Conservation (phyloP, 805 yeast species). For the Ogataea neopini region DNA sequence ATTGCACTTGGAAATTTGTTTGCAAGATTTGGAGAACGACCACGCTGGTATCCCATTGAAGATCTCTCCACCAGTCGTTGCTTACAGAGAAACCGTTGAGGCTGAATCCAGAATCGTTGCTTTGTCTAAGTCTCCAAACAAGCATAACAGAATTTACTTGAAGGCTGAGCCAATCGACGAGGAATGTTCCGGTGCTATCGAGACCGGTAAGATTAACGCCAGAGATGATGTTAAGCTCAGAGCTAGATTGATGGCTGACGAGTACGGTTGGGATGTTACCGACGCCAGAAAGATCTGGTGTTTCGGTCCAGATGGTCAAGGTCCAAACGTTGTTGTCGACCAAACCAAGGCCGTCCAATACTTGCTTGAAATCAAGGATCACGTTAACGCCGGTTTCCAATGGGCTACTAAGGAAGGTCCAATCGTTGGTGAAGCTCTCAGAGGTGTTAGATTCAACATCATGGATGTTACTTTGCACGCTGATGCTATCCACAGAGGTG, state of each 20-base stretch:
- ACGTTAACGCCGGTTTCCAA: constrained; percentile 99
- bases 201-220: constrained; percentile 87
- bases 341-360: constrained; percentile 99
- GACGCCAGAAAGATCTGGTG: constrained; percentile 99
- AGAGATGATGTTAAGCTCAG: constrained; percentile 98
- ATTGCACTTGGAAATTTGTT: constrained; percentile 98
- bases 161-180: constrained; percentile 96
- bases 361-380: constrained; percentile 98
- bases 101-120: constrained; percentile 94
- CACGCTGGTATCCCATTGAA: constrained; percentile 99
- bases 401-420: constrained; percentile 99
- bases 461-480: constrained; percentile 99
- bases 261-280: constrained; percentile 98
- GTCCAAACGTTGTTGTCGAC: constrained; percentile 98
- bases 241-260: constrained; percentile 98
- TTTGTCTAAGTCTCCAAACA: constrained; percentile 98
- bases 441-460: constrained; percentile 96
- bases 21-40: constrained; percentile 93
- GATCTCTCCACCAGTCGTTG: constrained; percentile 96
- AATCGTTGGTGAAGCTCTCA: constrained; percentile 91
- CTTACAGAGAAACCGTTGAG: constrained; percentile 98
- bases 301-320: constrained; percentile 99
- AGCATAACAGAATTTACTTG: constrained; percentile 99
- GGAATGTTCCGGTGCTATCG: constrained; percentile 90
- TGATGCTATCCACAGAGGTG: constrained; percentile 99